A percentile compares a stretch with the other conserved stretches of the same genome.
phyloP scores from a whole-genome alignment of 495 filamentous ascomycete species.

The Cudoniella acicularis region DNA sequence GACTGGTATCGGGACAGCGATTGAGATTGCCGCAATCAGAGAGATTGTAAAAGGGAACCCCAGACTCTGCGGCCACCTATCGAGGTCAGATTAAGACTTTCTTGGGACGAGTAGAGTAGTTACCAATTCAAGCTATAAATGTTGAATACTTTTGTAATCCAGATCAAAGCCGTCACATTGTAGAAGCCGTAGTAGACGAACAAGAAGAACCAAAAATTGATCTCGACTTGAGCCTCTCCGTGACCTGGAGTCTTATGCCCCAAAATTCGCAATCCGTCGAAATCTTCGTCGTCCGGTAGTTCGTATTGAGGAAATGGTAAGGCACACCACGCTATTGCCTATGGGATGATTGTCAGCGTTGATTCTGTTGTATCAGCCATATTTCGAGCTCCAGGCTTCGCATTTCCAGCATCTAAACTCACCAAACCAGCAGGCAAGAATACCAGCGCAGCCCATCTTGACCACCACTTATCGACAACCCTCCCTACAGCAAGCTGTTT shows the following conservation, averaged over 20 bases:
- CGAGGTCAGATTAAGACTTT: constrained; percentile 3
- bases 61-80: constrained; percentile 53
- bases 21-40: constrained; percentile 49
- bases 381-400: too few species aligned
- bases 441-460: constrained; percentile 50
- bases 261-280: constrained; percentile 1
- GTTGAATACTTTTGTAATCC: constrained; percentile 68
- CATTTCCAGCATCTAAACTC: too few species aligned
- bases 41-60: constrained; percentile 56
- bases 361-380: not conserved
- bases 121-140: constrained; percentile 60
- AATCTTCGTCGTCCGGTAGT: constrained; percentile 33
- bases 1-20: constrained; percentile 51
- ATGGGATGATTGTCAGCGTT: constrained; percentile 8
- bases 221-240: constrained; percentile 53
- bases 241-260: constrained; percentile 49
- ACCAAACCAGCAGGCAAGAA: constrained; percentile 55
- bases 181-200: constrained; percentile 64
- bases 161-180: constrained; percentile 57
- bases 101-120: not conserved
- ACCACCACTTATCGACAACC: constrained; percentile 55
- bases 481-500: constrained; percentile 46
- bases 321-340: constrained; percentile 60
- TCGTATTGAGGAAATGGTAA: constrained; percentile 61
- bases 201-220: constrained; percentile 68